Conservation (phyloP, 768 basidiomycete genomes). For the Suillus lakei region DNA sequence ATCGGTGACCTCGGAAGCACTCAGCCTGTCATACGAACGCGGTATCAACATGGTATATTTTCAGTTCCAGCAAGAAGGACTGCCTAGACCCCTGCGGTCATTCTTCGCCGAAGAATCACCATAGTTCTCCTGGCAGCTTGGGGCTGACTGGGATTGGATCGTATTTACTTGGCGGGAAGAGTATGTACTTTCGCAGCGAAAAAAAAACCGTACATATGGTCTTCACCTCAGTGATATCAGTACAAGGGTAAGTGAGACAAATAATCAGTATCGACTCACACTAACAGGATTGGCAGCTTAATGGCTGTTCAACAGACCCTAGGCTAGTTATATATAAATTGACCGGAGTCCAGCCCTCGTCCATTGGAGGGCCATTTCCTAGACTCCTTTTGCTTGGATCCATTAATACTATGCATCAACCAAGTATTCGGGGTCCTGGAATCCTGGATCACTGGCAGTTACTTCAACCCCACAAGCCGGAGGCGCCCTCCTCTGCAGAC, state of each 20-base stretch:
- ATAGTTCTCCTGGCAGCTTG: slow-evolving; percentile 22
- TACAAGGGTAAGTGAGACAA: background rate
- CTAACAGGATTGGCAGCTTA: background rate
- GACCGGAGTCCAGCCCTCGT: background rate
- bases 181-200: slow-evolving; percentile 15
- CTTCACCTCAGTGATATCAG: background rate
- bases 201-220: background rate
- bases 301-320: background rate
- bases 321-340: background rate
- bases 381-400: background rate
- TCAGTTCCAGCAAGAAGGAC: slow-evolving; percentile 24
- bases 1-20: slow-evolving; percentile 1
- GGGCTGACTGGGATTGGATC: slow-evolving; percentile 25
- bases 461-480: background rate
- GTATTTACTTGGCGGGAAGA: slow-evolving; percentile 19
- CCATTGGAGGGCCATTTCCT: background rate
- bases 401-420: background rate
- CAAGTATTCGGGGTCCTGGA: background rate
- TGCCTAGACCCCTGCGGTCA: slow-evolving; percentile 18
- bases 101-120: slow-evolving; percentile 8
- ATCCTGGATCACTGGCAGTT: background rate
- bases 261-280: background rate
- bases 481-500: background rate
- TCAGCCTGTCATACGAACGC: slow-evolving; percentile 19
- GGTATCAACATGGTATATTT: slow-evolving; percentile 15